phyloP scores from a whole-genome alignment of 805 yeast species.

The Alloascoidea hylecoeti region DNA sequence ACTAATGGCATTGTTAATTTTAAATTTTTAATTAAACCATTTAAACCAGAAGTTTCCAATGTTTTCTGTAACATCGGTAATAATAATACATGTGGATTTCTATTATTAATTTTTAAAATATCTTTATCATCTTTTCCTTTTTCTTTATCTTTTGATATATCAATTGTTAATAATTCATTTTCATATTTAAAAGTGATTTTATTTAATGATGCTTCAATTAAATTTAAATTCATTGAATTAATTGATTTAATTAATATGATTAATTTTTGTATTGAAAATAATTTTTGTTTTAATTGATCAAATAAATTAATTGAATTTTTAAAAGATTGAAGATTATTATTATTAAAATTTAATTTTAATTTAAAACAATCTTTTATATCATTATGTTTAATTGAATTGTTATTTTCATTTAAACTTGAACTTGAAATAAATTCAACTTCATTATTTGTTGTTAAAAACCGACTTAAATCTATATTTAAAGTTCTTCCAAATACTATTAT shows the following conservation, averaged over 20 bases:
- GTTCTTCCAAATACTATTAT: neutral
- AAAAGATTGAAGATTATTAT: neutral
- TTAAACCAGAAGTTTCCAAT: slow-evolving; percentile 34
- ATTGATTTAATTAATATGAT: neutral
- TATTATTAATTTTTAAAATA: too few relatives aligned
- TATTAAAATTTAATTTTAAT: neutral
- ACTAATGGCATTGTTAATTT: neutral
- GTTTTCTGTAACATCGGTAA: slow-evolving; percentile 8
- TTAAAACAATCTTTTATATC: neutral
- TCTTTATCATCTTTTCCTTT: neutral
- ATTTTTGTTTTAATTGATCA: neutral
- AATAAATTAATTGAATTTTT: neutral
- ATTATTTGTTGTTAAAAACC: neutral
- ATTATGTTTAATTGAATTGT: too few relatives aligned
- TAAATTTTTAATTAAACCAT: slow-evolving; percentile 32
- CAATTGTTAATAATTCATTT: neutral
- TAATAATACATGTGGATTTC: neutral
- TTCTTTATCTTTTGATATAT: neutral
- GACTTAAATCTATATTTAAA: neutral
- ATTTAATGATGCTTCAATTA: neutral
- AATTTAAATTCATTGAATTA: neutral
- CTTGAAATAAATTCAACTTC: neutral
- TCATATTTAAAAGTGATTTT: neutral
- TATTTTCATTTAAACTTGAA: too few relatives aligned
- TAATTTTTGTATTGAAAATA: neutral